Evolutionary conservation across 208 protist species (phyloP), one percentile per base, ranked within the genome.

Genomic region (Vickermania spadyakhi): DNA sequence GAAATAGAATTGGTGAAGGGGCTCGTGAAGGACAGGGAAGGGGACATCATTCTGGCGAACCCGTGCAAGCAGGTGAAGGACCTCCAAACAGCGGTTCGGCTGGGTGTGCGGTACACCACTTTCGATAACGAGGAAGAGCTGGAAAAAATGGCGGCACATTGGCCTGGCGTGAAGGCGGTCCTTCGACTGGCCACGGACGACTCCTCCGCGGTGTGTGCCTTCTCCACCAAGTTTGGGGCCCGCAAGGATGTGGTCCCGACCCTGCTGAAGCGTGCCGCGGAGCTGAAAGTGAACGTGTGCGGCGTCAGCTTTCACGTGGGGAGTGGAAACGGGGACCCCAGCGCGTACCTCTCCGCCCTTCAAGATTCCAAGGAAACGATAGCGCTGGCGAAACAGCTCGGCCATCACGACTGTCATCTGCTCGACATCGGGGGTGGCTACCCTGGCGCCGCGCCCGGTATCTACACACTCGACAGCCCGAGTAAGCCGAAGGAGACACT

Each of bases 241-340:
- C 49, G 28, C 5, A 59, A 85, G 0, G 56, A 72, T 4, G 67
- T 89, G 7, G 68, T 75, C 2, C 59, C 66, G 26, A 50, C 30
- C 2, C 54, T 96, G 5, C 62, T 96, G 54, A 22, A 65, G 31
- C 67, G 41, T 5, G 73, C 75, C 14, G 62, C 54, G 22, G 59
- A 75, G 36, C 55, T 73, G 22, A 65, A 73, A 28, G 57, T 90
- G 2, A 56, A 87, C 26, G 64, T 96, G 23, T 77, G 79, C 58
- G 90, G 90, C 21, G 70, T 96, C 36, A 77, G 65, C 69, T 96
- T 96, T 58, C 90, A 96, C 76, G 90, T 96, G n/a, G 90, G 90
- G 30, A 91, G 79, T 58, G 84, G 83, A 42, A 91, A 86, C 73
- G 59, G 53, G 50, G 79, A 89, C 52, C 31, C 62, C 7, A 26